phyloP scores from a whole-genome alignment of 768 basidiomycete species.

The Asterophora lycoperdoides region DNA sequence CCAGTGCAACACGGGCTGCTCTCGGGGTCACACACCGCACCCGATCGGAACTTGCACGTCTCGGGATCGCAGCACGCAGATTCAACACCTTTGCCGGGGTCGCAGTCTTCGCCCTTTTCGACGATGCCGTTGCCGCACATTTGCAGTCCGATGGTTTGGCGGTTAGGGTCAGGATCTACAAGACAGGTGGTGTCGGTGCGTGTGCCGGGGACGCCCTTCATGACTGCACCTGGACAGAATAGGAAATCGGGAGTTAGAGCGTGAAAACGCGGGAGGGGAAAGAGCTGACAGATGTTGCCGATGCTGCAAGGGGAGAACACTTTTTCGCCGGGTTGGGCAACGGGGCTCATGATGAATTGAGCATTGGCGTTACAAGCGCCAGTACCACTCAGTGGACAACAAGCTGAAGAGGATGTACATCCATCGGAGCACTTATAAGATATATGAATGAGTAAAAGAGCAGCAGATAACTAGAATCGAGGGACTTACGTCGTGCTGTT shows the following conservation, averaged over 20 bases:
- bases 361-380: slow-evolving; percentile 59
- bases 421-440: slow-evolving; percentile 53
- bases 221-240: slow-evolving; percentile 50
- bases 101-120: slow-evolving; percentile 82
- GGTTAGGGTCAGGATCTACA: slow-evolving; percentile 46
- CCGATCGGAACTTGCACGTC: slow-evolving; percentile 70
- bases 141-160: slow-evolving; percentile 53
- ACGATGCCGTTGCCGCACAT: slow-evolving; percentile 86
- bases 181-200: slow-evolving; percentile 65
- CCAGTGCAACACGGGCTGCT: slow-evolving; percentile 73
- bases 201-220: slow-evolving; percentile 42
- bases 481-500: slow-evolving; percentile 52
- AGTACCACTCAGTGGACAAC: slow-evolving; percentile 62
- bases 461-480: not conserved
- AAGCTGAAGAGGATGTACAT: slow-evolving; percentile 53
- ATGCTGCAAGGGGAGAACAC: slow-evolving; percentile 75
- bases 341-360: slow-evolving; percentile 81
- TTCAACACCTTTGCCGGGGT: slow-evolving; percentile 60
- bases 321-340: slow-evolving; percentile 58
- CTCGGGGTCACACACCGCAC: slow-evolving; percentile 74
- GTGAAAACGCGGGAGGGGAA: slow-evolving; percentile 2
- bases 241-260: not conserved
- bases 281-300: slow-evolving; percentile 75
- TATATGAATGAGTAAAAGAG: slow-evolving; percentile 5
- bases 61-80: slow-evolving; percentile 70